phyloP scores from a whole-genome alignment of 2,329 filamentous ascomycete species.

The Lecanicillium sp. region DNA sequence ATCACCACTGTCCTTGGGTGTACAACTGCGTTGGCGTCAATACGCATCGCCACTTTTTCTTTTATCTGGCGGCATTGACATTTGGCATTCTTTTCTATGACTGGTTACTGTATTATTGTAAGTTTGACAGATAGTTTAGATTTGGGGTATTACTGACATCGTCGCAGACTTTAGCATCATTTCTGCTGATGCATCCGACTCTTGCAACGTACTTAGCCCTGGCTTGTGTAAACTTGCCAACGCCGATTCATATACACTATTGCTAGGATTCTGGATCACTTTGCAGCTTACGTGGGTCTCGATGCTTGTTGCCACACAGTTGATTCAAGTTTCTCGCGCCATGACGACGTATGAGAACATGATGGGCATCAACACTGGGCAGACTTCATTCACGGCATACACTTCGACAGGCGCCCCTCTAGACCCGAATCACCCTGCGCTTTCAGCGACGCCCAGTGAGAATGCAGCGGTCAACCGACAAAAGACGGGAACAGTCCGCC shows the following conservation, averaged over 20 bases:
- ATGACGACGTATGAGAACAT: slow-evolving; percentile 98
- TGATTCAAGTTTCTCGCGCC: slow-evolving; percentile 83
- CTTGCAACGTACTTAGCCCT: slow-evolving; percentile 70
- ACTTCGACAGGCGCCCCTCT: slow-evolving; percentile 71
- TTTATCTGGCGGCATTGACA: slow-evolving; percentile 76
- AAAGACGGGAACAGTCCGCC: slow-evolving; percentile 59
- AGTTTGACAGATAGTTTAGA: slow-evolving; percentile 19
- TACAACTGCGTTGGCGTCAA: slow-evolving; percentile 94
- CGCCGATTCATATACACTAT: slow-evolving; percentile 74
- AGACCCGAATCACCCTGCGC: slow-evolving; percentile 55
- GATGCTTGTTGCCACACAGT: slow-evolving; percentile 94
- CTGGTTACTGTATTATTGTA: slow-evolving; percentile 64
- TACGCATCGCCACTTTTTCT: slow-evolving; percentile 90
- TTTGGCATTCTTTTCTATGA: slow-evolving; percentile 67
- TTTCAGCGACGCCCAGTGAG: slow-evolving; percentile 42
- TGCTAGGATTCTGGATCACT: slow-evolving; percentile 69
- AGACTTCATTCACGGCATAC: slow-evolving; percentile 62
- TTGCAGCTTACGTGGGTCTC: slow-evolving; percentile 90
- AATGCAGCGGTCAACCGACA: slow-evolving; percentile 40
- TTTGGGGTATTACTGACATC: background rate
- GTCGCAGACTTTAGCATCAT: slow-evolving; percentile 54
- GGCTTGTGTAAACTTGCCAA: slow-evolving; percentile 68
- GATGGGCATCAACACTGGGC: slow-evolving; percentile 59
- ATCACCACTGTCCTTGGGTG: slow-evolving; percentile 98
- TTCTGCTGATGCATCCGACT: slow-evolving; percentile 40